A percentile compares a stretch with the other conserved stretches of the same genome.
Evolutionary conservation across 164 flowering plant genomes (phyloP).

Genomic region (Tetracentron sinense): DNA sequence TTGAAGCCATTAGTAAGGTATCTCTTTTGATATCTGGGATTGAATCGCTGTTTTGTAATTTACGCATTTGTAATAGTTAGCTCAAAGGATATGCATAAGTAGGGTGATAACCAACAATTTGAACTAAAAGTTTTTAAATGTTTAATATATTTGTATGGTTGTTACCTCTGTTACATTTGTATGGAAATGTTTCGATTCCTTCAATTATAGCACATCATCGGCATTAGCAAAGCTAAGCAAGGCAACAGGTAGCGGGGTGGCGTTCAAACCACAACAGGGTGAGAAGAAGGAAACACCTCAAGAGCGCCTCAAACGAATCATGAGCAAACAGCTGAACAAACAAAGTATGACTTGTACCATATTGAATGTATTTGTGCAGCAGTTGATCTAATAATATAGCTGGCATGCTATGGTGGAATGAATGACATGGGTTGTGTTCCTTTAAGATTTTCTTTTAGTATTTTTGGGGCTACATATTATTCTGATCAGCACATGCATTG

Average conservation of each 20-base stretch:
- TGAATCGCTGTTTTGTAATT: not conserved
- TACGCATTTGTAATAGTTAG: not conserved
- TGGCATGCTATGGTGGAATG: conserved; percentile 1
- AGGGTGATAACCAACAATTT: not conserved
- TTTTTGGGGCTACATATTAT: not conserved
- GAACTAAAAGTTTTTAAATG: not conserved
- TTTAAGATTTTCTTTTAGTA: not conserved
- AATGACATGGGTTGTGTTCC: not conserved
- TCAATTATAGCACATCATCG: conserved; percentile 60
- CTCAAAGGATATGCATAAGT: not conserved
- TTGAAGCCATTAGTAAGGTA: conserved; percentile 69
- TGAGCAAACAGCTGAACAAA: conserved; percentile 89
- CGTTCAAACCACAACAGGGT: conserved; percentile 51
- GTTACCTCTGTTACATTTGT: not conserved
- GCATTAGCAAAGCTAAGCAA: conserved; percentile 81
- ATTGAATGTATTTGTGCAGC: not conserved
- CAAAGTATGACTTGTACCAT: conserved; percentile 56
- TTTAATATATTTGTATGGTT: not conserved
- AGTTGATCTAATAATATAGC: not conserved
- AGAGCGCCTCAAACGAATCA: conserved; percentile 94
- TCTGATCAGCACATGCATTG: not conserved
- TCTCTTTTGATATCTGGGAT: conserved; percentile 2
- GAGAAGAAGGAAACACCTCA: conserved; percentile 99
- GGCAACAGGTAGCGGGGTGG: conserved; percentile 37
- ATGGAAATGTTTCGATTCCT: not conserved